Base-by-base conservation (phyloP, 805 yeast genomes). In the Metschnikowia lunata region DNA sequence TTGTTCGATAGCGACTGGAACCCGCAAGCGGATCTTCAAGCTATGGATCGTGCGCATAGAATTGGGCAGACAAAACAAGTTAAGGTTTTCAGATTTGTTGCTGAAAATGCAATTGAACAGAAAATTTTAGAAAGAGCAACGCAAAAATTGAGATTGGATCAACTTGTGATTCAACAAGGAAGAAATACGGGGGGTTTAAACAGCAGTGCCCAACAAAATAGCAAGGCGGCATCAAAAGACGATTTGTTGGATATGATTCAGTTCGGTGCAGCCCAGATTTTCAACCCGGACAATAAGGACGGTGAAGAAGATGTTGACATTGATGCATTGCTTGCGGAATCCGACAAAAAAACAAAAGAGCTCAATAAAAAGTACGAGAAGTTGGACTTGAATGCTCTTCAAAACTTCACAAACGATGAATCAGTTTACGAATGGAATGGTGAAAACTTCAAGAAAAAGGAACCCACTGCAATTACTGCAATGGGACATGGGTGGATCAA, bases 41-140 rank as follows among this genome's bases (percentile, higher is more conserved):
- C 91, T 1, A 85, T 85, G 93, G 95, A 85, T 60, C 76, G 95
- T 69, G 93, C 93, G 0, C 95, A 85, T 63, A 77, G 95, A 72
- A 85, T 85, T 59, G 95, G 95, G 7, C 95, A 85, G 61, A 85
- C 83, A 36, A 85, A 85, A 53, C 95, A 85, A 61, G 95, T 85
- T 27, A 81, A 78, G 57, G 93, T 85, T 2, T 85, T 80, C 58
- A 71, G 95, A 64, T 78, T 85, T 50, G 78, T 85, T 42, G 84
- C 93, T 5, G 90, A 85, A 55, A 83, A 85, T 60, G 88, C 91
- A 12, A 86, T 86, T 46, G 93, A 86, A 62, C 93, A 85, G 55
- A 85, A 85, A 58, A 85, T 86, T 30, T 63, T 86, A 48, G 93
- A 85, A 58, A 73, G 93, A 59, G 93, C 93, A 4, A 79, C 90